Conservation (phyloP, 78 protist genomes). For the Emiliania huxleyi region DNA sequence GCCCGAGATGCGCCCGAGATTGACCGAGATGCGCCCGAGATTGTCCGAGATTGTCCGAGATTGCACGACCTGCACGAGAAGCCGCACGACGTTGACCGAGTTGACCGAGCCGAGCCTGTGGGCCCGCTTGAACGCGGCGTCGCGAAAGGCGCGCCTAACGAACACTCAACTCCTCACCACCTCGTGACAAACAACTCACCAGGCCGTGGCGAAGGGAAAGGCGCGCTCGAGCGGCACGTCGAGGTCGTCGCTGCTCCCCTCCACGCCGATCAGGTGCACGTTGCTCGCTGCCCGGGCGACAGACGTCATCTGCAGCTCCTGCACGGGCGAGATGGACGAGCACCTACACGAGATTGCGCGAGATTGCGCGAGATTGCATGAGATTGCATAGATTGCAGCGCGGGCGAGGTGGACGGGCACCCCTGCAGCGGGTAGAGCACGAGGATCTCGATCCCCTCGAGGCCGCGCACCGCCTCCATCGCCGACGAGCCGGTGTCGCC, state of each 20-base stretch:
- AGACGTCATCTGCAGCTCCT: background rate
- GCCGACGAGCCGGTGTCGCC: constrained; percentile 24
- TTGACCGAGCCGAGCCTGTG: background rate
- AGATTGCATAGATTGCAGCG: too few species aligned
- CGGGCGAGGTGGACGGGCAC: too few species aligned
- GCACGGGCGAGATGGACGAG: background rate
- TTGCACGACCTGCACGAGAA: background rate
- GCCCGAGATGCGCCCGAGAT: too few species aligned
- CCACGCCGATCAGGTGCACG: background rate
- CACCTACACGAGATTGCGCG: too few species aligned
- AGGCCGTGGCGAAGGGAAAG: too few species aligned
- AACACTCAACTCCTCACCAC: too few species aligned
- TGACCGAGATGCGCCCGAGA: too few species aligned
- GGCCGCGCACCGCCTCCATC: background rate
- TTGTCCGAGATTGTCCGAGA: too few species aligned
- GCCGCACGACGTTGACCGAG: constrained; percentile 18
- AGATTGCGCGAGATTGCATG: too few species aligned
- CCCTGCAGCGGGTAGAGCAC: background rate
- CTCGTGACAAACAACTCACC: too few species aligned
- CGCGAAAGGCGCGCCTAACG: too few species aligned
- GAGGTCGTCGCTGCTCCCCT: background rate
- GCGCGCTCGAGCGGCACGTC: background rate
- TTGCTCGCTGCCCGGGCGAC: background rate
- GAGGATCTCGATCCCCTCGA: background rate
- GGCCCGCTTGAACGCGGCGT: background rate